phyloP scores from a whole-genome alignment of 805 yeast species.

The Cyberlindnera euphorbiiphila region DNA sequence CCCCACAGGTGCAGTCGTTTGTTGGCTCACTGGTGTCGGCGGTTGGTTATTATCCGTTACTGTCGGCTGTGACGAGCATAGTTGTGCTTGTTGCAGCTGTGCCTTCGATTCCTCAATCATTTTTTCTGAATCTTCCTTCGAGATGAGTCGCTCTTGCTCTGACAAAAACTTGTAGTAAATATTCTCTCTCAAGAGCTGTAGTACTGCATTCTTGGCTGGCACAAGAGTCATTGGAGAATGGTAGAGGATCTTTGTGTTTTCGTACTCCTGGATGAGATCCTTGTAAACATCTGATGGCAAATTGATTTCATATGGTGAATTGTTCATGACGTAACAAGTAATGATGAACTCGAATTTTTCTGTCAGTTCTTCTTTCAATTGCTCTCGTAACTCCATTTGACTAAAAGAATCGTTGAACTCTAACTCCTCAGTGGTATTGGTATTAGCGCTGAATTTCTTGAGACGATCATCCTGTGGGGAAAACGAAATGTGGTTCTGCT shows the following conservation, averaged over 20 bases:
- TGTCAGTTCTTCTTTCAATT: constrained; percentile 20
- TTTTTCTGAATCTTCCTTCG: constrained; percentile 7
- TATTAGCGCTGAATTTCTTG: no score
- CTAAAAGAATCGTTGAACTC: constrained; percentile 21
- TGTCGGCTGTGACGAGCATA: not conserved
- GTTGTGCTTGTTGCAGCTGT: not conserved
- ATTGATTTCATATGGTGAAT: constrained; percentile 47
- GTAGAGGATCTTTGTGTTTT: constrained; percentile 25
- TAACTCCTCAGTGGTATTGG: constrained; percentile 6
- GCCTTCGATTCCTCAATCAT: constrained; percentile 1
- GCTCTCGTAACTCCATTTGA: constrained; percentile 19
- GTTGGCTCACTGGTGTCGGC: no score
- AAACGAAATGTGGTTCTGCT: constrained; percentile 6
- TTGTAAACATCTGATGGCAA: constrained; percentile 38
- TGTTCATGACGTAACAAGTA: constrained; percentile 35
- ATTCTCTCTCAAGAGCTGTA: constrained; percentile 32
- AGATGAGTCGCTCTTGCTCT: constrained; percentile 19
- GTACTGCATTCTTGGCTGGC: constrained; percentile 30
- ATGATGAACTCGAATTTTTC: constrained; percentile 39
- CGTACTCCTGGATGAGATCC: constrained; percentile 27
- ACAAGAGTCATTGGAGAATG: constrained; percentile 32
- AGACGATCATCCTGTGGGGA: no score
- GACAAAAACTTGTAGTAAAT: constrained; percentile 30
- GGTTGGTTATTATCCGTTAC: no score
- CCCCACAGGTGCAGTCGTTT: not conserved